A percentile compares a stretch with the other conserved stretches of the same genome.
These are phyloP conservation scores for Articulospora tetracladia DNA, from an alignment of 495 filamentous ascomycete genomes.

Conservation along the genomic window DNA sequence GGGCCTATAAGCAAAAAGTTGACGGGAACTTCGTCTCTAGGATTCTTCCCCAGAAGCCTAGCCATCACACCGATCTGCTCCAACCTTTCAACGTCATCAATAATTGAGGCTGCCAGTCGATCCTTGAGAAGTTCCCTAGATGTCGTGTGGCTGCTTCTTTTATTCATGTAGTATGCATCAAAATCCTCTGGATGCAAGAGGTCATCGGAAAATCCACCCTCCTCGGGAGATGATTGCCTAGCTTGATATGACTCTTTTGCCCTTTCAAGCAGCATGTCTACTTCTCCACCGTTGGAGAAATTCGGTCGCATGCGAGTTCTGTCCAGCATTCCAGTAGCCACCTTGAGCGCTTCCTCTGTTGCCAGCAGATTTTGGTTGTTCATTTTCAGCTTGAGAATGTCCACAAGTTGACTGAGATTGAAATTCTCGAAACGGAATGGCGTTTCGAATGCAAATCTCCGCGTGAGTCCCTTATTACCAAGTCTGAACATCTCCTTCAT, in stretches of 20 bases:
- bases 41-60: too few relatives aligned
- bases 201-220: too few relatives aligned
- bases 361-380: constrained; percentile 37
- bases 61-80: too few relatives aligned
- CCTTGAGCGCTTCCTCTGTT: constrained; percentile 35
- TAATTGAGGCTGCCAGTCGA: too few relatives aligned
- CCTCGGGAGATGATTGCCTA: too few relatives aligned
- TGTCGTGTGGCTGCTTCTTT: too few relatives aligned
- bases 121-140: too few relatives aligned
- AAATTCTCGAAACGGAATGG: constrained; percentile 73
- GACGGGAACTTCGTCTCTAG: too few relatives aligned
- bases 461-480: constrained; percentile 66
- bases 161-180: too few relatives aligned
- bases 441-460: constrained; percentile 61
- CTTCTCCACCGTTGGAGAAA: constrained; percentile 52
- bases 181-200: too few relatives aligned
- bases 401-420: constrained; percentile 46
- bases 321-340: constrained; percentile 36
- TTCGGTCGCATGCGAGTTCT: constrained; percentile 39
- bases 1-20: too few relatives aligned
- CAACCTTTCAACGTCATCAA: too few relatives aligned
- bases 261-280: constrained; percentile 21
- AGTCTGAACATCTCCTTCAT: constrained; percentile 77
- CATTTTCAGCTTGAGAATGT: constrained; percentile 56
- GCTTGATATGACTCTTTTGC: constrained; percentile 16